Base-by-base conservation (phyloP, 306 rosid genomes). In the Herpetospermum pedunculosum region DNA sequence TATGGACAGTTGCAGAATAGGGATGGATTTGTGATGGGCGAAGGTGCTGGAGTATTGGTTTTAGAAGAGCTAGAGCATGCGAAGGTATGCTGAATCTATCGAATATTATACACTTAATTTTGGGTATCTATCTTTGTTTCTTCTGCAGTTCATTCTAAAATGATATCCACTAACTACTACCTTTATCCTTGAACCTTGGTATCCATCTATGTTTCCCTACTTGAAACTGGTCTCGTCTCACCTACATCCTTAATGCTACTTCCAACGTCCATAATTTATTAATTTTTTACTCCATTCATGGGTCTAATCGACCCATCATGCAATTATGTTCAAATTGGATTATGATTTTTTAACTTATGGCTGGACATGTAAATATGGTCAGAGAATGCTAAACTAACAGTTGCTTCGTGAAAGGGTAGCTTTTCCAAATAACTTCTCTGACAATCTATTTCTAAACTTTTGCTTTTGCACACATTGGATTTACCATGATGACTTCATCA, bases 1-100 rank as follows among this genome's bases (percentile, higher is more conserved):
- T 82, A 14, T 84, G 75, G 82, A 55, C 77, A 74, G 69, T 76
- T 73, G 69, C 97, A 92, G 97, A 85, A 81, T 68, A 96, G 96
- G 52, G 98, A 92, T 87, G 98, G 98, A 79, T 92, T 92, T 89
- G 98, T 92, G 49, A 83, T 92, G 98, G 98, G 98, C 37, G 98
- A 92, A 86, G 98, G 98, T 43, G 90, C 98, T 49, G 98, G 98
- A 10, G 98, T 88, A 79, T 83, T 92, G 84, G 83, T 92, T 76
- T 75, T 92, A 53, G 98, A 92, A 84, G 98, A 92, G 55, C 76
- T 92, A 74, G 98, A 92, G 82, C 98, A 92, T 85, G 98, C 98
- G 26, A 86, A 85, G 97, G 97, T 92, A 82, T 49, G 37, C 75
- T 38, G 32, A 47, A 62, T 37, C 65, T 40, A 78, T 74, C 49